These are phyloP conservation scores for Globisporangium nunn DNA, from an alignment of 352 stramenopile genomes.

Conservation along the genomic window DNA sequence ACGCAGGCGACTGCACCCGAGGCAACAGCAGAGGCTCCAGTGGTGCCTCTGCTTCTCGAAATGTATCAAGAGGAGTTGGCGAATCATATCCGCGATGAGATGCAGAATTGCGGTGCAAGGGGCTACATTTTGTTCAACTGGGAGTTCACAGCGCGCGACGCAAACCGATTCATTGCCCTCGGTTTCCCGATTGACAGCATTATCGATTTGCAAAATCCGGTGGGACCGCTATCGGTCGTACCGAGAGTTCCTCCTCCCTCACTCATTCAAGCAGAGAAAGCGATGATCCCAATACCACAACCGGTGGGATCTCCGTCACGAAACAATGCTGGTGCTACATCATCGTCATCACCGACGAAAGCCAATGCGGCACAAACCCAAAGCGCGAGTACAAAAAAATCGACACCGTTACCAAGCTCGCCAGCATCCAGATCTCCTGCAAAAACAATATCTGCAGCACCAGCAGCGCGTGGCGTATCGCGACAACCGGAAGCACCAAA, in stretches of 20 bases:
- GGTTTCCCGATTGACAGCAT: slow-evolving; percentile 48
- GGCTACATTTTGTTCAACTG: slow-evolving; percentile 56
- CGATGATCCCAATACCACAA: not conserved
- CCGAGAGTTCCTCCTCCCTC: not conserved
- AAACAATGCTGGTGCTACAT: slow-evolving; percentile 1
- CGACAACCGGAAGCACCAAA: slow-evolving; percentile 6
- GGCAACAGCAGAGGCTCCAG: too few relatives aligned
- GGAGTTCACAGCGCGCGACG: slow-evolving; percentile 33
- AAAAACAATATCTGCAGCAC: slow-evolving; percentile 3
- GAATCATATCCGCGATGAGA: slow-evolving; percentile 8
- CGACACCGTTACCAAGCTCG: not conserved
- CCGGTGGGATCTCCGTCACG: not conserved
- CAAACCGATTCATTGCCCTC: slow-evolving; percentile 35
- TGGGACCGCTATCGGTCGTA: not conserved
- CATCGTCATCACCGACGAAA: slow-evolving; percentile 8
- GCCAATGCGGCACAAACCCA: not conserved
- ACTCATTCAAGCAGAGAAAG: not conserved
- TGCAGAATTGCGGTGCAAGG: slow-evolving; percentile 16
- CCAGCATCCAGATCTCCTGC: not conserved
- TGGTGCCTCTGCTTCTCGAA: slow-evolving; percentile 12
- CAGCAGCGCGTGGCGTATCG: not conserved
- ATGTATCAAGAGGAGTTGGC: slow-evolving; percentile 14
- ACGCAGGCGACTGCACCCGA: not conserved
- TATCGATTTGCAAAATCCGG: slow-evolving; percentile 35
- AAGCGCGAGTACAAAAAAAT: slow-evolving; percentile 1